Evolutionary conservation across 1,284 basidiomycete species (phyloP), one percentile per base, ranked within the genome.

Genomic region (Cystobasidium pallidum): DNA sequence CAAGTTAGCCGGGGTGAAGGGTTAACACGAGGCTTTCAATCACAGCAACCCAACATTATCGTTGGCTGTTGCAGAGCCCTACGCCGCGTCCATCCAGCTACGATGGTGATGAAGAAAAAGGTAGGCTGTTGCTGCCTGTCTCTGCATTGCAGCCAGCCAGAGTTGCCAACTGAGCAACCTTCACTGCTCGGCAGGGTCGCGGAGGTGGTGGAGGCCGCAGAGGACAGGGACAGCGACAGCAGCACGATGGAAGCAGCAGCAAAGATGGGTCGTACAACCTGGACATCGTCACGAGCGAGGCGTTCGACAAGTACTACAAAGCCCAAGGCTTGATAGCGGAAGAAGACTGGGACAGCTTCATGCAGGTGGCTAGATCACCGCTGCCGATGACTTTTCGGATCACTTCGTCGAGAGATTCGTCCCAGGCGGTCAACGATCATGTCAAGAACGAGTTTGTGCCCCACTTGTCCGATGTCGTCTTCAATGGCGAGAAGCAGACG

Each of bases 331-430:
- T 91, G 58, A 80, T 92, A 4, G 82, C 86, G 0, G 85, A 86
- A 2, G 73, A 73, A 0, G 92, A 98, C 81, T 98, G 93, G 92
- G 85, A 88, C 2, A 66, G 77, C 0, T 92, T 97, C 77, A 82
- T 95, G 78, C 84, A 86, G 8, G 81, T 86, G 0, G 81, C 96
- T 75, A 85, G 87, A 57, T 83, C 84, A 36, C 90, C 91, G 43
- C 83, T 99, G 39, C 96, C 96, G 0, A 95, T 92, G 0, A 97
- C 95, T 0, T 99, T 99, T 82, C 86, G 96, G 52, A 89, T 99
- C 26, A 90, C 94, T 0, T 86, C 13, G 91, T 94, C 79, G 86
- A 87, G 78, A 84, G 88, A 57, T 84, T 84, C 0, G 21, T 72
- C 59, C 8, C 36, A 61, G 24, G 59, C 66, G 11, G 59, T 68